Percentiles rank a stretch among this genome's conserved stretches.
phyloP scores from a whole-genome alignment of 768 basidiomycete species.

The Kwoniella europaea region DNA sequence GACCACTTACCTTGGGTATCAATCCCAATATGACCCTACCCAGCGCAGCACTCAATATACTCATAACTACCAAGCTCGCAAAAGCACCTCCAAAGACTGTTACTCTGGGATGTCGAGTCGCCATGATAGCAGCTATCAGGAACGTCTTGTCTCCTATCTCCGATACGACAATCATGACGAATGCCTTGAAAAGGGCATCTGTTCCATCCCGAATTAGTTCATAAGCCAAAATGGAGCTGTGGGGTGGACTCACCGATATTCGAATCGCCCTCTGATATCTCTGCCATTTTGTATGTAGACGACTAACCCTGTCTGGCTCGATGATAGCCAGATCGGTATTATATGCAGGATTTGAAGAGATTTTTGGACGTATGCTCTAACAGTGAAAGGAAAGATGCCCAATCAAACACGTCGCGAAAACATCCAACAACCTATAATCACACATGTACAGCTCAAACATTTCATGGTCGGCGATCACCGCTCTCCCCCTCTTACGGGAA shows the following conservation, averaged over 20 bases:
- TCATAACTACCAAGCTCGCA: constrained; percentile 87
- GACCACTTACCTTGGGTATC: constrained; percentile 65
- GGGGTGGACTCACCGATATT: constrained; percentile 21
- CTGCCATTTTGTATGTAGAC: constrained; percentile 15
- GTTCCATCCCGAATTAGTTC: background rate
- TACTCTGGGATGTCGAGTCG: constrained; percentile 81
- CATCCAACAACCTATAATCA: background rate
- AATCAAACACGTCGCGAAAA: background rate
- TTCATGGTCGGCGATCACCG: too few relatives aligned
- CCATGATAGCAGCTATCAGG: constrained; percentile 77
- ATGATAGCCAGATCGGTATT: too few relatives aligned
- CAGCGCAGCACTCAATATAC: constrained; percentile 87
- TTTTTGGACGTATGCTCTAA: too few relatives aligned
- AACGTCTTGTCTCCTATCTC: constrained; percentile 86
- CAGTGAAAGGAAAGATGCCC: background rate
- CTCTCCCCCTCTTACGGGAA: too few relatives aligned
- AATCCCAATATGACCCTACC: constrained; percentile 86
- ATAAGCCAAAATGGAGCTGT: background rate
- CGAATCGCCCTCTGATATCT: constrained; percentile 19
- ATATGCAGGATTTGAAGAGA: too few relatives aligned
- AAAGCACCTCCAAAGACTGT: constrained; percentile 88
- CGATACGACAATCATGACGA: constrained; percentile 81
- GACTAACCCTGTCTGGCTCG: rapidly evolving
- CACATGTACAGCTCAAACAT: background rate
- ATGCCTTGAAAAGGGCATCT: constrained; percentile 73